phyloP scores from a whole-genome alignment of 2,329 filamentous ascomycete genomes.

The Sordariomycetes sp. region DNA sequence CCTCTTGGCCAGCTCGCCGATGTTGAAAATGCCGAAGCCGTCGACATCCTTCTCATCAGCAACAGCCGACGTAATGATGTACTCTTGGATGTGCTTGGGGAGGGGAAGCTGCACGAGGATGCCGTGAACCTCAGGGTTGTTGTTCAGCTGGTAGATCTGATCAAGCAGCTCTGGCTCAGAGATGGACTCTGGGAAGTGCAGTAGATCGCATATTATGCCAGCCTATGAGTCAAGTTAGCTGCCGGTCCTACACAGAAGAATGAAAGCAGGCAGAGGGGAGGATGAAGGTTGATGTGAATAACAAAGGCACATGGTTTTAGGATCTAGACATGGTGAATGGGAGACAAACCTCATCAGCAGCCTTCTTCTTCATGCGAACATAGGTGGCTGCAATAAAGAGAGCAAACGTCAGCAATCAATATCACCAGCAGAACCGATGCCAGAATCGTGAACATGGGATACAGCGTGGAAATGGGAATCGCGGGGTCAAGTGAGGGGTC shows the following conservation, averaged over 20 bases:
- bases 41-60: constrained; percentile 95
- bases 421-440: not conserved
- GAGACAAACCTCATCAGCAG: constrained; percentile 67
- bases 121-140: constrained; percentile 76
- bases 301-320: not conserved
- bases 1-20: constrained; percentile 92
- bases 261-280: not conserved
- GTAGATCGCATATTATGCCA: constrained; percentile 77
- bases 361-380: constrained; percentile 99
- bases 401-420: constrained; percentile 16
- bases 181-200: constrained; percentile 73
- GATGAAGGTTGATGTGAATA: not conserved
- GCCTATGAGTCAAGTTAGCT: constrained; percentile 42
- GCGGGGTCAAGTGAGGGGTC: constrained; percentile 9
- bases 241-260: not conserved
- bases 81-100: constrained; percentile 82
- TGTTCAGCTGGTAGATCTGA: constrained; percentile 72
- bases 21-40: constrained; percentile 88
- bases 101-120: constrained; percentile 91
- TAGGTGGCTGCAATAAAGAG: constrained; percentile 88
- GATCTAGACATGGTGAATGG: not conserved
- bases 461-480: not conserved
- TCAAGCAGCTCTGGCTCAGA: constrained; percentile 79
- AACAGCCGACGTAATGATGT: constrained; percentile 80
- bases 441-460: not conserved